Evolutionary conservation across 2,329 filamentous ascomycete genomes (phyloP).

Genomic region (Dactylella cylindrospora): DNA sequence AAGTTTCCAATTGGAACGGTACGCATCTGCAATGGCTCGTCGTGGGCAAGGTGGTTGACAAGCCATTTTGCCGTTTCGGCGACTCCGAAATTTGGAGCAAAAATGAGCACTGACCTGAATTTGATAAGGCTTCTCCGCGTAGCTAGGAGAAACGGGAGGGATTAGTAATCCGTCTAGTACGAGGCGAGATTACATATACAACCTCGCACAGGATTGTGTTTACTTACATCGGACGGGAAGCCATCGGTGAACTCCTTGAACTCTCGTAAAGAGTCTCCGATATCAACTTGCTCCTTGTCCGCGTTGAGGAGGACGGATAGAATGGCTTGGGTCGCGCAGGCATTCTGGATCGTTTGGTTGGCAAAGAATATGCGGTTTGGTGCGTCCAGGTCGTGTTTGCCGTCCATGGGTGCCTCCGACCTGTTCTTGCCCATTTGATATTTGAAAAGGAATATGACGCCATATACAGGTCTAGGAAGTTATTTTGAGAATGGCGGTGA

Average conservation of each 20-base stretch:
- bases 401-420: slow-evolving; percentile 70
- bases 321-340: slow-evolving; percentile 93
- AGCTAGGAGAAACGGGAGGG: slow-evolving; percentile 53
- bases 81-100: slow-evolving; percentile 23
- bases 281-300: slow-evolving; percentile 63
- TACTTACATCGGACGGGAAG: slow-evolving; percentile 67
- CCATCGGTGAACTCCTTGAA: slow-evolving; percentile 88
- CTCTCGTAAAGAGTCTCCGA: slow-evolving; percentile 69
- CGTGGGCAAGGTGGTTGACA: slow-evolving; percentile 10
- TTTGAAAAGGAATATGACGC: slow-evolving; percentile 99
- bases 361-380: slow-evolving; percentile 86
- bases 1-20: too few species aligned
- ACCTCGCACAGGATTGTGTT: not conserved
- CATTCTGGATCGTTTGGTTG: slow-evolving; percentile 96
- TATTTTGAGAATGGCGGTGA: slow-evolving; percentile 27
- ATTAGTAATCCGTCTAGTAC: slow-evolving; percentile 29
- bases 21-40: slow-evolving; percentile 15
- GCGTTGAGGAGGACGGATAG: slow-evolving; percentile 91
- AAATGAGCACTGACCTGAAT: slow-evolving; percentile 55
- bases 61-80: too few species aligned
- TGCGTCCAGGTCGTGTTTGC: slow-evolving; percentile 74
- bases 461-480: slow-evolving; percentile 70
- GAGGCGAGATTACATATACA: too few species aligned
- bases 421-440: slow-evolving; percentile 72
- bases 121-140: slow-evolving; percentile 69